Evolutionary conservation across 306 rosid genomes (phyloP), one percentile per base, ranked within the genome.

Genomic region (Betula pendula): DNA sequence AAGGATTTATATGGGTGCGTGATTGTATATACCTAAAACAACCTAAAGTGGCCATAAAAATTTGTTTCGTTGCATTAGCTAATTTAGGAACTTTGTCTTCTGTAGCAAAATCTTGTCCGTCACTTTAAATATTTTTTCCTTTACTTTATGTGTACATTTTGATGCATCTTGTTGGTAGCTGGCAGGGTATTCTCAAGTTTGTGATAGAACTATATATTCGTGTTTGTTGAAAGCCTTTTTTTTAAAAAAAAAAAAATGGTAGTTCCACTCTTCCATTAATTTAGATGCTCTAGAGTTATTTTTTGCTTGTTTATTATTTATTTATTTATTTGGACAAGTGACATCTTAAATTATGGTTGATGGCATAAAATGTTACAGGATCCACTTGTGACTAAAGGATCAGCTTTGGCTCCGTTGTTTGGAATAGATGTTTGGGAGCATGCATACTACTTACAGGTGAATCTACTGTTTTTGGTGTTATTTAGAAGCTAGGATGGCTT

Each of bases 351-450:
- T 19, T 42, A 20, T 70, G 53, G 50, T 72, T n/a, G 49, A 40
- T 67, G 38, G 67, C 74, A 13, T 51, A 48, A 71, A 56, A 52
- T 17, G 58, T 71, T 72, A 53, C 62, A 81, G 85, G 88, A 84
- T 78, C 85, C 88, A 3, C 82, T 84, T 31, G 69, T 81, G 5
- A 78, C 68, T 17, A 81, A 85, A 58, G 88, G 83, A 35, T 47
- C 83, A 38, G 63, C 68, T 75, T 79, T 78, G 44, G 84, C 81
- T 69, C 85, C 81, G 5, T n/a, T 85, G 79, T 68, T 78, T 45
- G 85, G 83, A 31, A 68, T 85, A 10, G 84, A 81, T 81, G 85
- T 85, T 51, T 81, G 85, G 83, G 84, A 85, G 74, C 84, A 81
- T 50, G 81, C 85, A 2, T 85, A 81, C 70, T 81, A 79, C 81